Percentiles rank a stretch among this genome's conserved stretches.
Evolutionary conservation across 176 grass and related monocot species (phyloP).

Genomic region (Avena eriantha): DNA sequence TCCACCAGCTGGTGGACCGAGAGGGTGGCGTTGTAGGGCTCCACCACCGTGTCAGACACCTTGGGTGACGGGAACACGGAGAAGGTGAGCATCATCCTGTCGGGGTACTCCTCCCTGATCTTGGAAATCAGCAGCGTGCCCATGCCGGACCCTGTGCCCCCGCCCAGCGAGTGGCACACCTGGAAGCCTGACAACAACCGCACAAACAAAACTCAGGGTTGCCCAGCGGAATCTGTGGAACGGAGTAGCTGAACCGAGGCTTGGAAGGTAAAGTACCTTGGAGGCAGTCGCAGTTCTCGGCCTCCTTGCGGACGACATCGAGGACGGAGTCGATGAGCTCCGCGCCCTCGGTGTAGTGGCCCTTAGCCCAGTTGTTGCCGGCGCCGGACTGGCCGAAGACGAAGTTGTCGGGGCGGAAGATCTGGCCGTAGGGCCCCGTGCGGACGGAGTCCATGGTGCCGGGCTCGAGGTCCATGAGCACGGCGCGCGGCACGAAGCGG

Average conservation of each 20-base stretch:
- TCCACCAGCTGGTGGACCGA: slow-evolving; percentile 89
- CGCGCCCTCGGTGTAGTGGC: slow-evolving; percentile 95
- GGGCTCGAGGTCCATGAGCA: slow-evolving; percentile 90
- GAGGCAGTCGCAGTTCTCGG: slow-evolving; percentile 94
- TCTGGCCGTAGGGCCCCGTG: slow-evolving; percentile 69
- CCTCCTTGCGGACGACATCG: slow-evolving; percentile 94
- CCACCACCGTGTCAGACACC: slow-evolving; percentile 82
- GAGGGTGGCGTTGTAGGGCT: slow-evolving; percentile 84
- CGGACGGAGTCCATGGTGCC: slow-evolving; percentile 89
- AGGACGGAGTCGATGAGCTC: slow-evolving; percentile 95
- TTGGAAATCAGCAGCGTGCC: slow-evolving; percentile 83
- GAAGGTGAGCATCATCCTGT: slow-evolving; percentile 90
- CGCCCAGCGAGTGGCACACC: slow-evolving; percentile 81
- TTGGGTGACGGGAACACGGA: slow-evolving; percentile 92
- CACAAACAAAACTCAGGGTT: background rate
- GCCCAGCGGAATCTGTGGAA: slow-evolving; percentile 7
- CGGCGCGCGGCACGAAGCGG: slow-evolving; percentile 76
- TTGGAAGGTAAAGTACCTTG: slow-evolving; percentile 59
- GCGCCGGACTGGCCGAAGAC: slow-evolving; percentile 91
- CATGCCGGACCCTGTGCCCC: slow-evolving; percentile 81
- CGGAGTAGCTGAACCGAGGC: slow-evolving; percentile 20
- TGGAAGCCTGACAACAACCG: slow-evolving; percentile 58
- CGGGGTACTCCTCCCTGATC: slow-evolving; percentile 88
- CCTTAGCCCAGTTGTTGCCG: slow-evolving; percentile 98
- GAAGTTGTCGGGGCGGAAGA: slow-evolving; percentile 92